These are phyloP conservation scores for Acacia concinna DNA, from an alignment of 331 rosid species.

Conservation along the genomic window DNA sequence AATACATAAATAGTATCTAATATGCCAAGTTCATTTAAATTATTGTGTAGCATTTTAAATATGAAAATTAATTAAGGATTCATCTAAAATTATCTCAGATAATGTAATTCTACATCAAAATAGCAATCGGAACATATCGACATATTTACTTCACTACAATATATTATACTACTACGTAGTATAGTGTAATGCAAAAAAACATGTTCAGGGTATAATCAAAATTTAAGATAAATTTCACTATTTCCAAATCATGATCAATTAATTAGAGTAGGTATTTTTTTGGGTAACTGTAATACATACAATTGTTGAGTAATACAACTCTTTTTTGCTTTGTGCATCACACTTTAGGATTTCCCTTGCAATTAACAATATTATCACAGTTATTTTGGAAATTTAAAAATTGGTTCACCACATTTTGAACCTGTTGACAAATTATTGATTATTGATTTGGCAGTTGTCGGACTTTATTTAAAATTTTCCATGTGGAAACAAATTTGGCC, in stretches of 20 bases:
- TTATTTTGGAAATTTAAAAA: too few species aligned
- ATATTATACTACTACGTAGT: too few species aligned
- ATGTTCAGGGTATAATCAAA: neutral
- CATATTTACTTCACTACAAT: neutral
- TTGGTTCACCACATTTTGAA: too few species aligned
- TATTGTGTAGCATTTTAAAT: neutral
- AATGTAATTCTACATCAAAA: neutral
- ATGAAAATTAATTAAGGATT: neutral
- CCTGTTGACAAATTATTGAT: too few species aligned
- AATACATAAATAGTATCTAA: neutral
- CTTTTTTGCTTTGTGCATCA: neutral
- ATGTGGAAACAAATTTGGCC: too few species aligned
- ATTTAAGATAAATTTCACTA: neutral
- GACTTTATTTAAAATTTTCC: too few species aligned
- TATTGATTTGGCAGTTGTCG: too few species aligned
- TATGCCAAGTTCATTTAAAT: too few species aligned
- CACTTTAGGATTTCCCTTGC: too few species aligned
- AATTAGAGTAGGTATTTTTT: too few species aligned
- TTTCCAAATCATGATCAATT: neutral
- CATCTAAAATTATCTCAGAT: neutral
- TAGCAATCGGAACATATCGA: neutral
- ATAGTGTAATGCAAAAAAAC: neutral
- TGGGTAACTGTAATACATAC: too few species aligned
- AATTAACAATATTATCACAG: neutral
- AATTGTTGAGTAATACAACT: neutral